Evolutionary conservation across 2,329 filamentous ascomycete species (phyloP).

Genomic region (Endoconidiophora polonica): DNA sequence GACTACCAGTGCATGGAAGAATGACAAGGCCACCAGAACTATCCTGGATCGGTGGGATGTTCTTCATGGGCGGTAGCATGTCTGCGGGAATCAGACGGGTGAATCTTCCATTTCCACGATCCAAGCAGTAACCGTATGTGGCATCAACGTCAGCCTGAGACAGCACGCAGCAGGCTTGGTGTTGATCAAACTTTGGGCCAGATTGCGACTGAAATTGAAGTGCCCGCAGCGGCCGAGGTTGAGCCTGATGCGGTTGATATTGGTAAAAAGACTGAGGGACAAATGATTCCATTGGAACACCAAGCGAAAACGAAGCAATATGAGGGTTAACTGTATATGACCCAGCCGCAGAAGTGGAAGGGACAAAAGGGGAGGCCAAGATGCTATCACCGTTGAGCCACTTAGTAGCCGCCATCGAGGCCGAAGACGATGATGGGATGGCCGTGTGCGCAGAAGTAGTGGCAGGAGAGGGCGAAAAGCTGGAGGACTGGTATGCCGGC

Average conservation of each 20-base stretch:
- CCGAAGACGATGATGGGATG: background rate
- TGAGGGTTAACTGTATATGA: background rate
- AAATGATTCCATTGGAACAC: background rate
- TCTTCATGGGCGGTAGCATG: conserved; percentile 27
- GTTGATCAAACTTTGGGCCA: background rate
- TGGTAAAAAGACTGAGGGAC: conserved; percentile 3
- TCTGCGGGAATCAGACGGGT: conserved; percentile 41
- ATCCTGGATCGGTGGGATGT: conserved; percentile 27
- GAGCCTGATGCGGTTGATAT: conserved; percentile 1
- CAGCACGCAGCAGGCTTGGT: background rate
- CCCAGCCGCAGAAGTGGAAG: background rate
- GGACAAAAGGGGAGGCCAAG: conserved; percentile 5
- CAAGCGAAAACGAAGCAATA: background rate
- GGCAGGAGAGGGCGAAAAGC: background rate
- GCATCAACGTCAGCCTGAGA: background rate
- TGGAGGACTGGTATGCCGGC: background rate
- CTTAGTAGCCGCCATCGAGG: background rate
- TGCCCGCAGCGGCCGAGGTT: background rate
- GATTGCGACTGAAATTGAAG: background rate
- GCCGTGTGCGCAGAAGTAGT: background rate
- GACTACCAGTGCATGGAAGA: conserved; percentile 24
- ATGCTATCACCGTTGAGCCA: too few species aligned
- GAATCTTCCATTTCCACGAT: conserved; percentile 34
- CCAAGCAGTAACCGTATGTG: conserved; percentile 33
- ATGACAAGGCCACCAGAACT: conserved; percentile 29